phyloP scores from a whole-genome alignment of 1,284 basidiomycete genomes.

The Tilletia caries region DNA sequence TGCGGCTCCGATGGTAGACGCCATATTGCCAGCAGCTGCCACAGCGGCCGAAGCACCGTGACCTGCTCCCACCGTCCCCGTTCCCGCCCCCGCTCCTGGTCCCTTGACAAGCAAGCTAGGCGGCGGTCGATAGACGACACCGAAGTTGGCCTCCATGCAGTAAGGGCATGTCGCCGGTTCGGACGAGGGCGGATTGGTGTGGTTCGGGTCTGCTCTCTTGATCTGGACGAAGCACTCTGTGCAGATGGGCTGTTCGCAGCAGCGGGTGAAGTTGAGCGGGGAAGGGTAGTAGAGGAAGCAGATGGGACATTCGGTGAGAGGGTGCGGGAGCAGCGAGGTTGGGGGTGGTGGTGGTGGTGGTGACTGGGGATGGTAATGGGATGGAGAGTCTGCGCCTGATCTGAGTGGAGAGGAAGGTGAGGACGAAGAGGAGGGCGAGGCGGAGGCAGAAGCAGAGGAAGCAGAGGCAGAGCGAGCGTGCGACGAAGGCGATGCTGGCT shows the following conservation, averaged over 20 bases:
- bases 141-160: constrained; percentile 95
- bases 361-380: too few species aligned
- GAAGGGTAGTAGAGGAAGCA: constrained; percentile 70
- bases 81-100: too few species aligned
- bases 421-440: background rate
- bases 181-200: constrained; percentile 40
- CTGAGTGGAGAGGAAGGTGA: background rate
- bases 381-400: background rate
- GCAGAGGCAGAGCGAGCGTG: background rate
- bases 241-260: constrained; percentile 96
- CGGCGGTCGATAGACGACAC: constrained; percentile 82
- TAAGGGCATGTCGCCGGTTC: constrained; percentile 80
- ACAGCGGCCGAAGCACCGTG: too few species aligned
- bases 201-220: constrained; percentile 79
- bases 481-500: background rate
- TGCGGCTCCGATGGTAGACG: background rate
- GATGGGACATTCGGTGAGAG: constrained; percentile 94
- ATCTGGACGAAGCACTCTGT: constrained; percentile 99
- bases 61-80: background rate
- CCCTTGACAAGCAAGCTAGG: constrained; percentile 34
- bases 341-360: constrained; percentile 59
- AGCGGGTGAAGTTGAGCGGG: constrained; percentile 80
- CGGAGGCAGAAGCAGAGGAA: background rate
- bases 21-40: background rate
- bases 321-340: constrained; percentile 63